phyloP scores from a whole-genome alignment of 768 basidiomycete genomes.

The Kwoniella dejecticola region DNA sequence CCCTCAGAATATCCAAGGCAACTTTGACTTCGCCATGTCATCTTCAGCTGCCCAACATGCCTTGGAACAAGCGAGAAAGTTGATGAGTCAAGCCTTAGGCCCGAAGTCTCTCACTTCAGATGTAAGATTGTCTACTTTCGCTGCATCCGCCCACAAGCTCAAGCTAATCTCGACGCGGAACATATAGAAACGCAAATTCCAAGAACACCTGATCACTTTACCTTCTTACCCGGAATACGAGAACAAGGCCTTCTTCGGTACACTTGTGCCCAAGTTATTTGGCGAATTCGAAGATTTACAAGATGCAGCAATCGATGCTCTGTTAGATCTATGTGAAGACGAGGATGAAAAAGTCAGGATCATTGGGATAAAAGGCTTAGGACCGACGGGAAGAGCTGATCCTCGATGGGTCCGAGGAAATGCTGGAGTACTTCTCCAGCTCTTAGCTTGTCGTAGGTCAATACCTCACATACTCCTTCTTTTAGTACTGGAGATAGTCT shows the following conservation, averaged over 20 bases:
- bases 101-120: not conserved
- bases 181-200: slow-evolving; percentile 28
- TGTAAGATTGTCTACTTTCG: not conserved
- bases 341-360: slow-evolving; percentile 50
- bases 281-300: slow-evolving; percentile 47
- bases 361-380: slow-evolving; percentile 44
- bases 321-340: slow-evolving; percentile 51
- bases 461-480: not conserved
- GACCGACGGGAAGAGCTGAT: slow-evolving; percentile 44
- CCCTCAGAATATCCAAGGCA: not conserved
- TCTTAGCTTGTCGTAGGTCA: slow-evolving; percentile 44
- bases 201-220: slow-evolving; percentile 34
- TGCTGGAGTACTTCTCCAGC: slow-evolving; percentile 46
- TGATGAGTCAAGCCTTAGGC: not conserved
- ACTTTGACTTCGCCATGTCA: not conserved
- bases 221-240: slow-evolving; percentile 26
- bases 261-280: slow-evolving; percentile 37
- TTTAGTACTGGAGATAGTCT: not conserved
- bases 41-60: not conserved
- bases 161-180: not conserved
- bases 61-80: not conserved
- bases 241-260: slow-evolving; percentile 38
- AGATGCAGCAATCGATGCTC: slow-evolving; percentile 43
- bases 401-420: slow-evolving; percentile 48
- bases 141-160: not conserved